Evolutionary conservation across 306 rosid genomes (phyloP), one percentile per base, ranked within the genome.

Genomic region (Datisca glomerata): DNA sequence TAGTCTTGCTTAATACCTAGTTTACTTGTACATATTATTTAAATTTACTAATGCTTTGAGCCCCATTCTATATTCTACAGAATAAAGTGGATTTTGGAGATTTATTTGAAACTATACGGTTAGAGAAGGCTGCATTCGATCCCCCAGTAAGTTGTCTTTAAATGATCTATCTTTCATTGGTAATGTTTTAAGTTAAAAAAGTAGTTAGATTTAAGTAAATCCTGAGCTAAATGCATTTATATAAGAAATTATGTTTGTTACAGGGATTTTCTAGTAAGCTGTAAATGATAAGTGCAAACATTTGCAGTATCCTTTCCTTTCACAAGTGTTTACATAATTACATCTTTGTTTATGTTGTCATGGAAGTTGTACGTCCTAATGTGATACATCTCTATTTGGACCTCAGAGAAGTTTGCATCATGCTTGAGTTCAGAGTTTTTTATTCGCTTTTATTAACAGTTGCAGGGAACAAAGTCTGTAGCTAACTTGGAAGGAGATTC

Each of bases 61-160:
- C n/a, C n/a, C 13, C n/a, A 8, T 45, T 41, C 19, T 53, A 51
- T 15, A 47, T 28, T 61, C 53, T 45, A 17, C 95, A 84, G 96
- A 72, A 60, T 74, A 75, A 73, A 55, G 74, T 56, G 56, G 75
- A 66, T 6, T 66, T 78, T 14, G 76, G 51, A 44, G 80, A 69
- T 44, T 13, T 64, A 21, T 72, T 70, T 63, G 65, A 78, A 65
- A 65, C 75, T 60, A 48, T 89, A 63, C 21, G 24, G 74, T 34
- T 70, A 47, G 58, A 63, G 67, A 70, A 78, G 61, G 58, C 73
- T 48, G 60, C 37, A 21, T 78, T 84, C 70, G 72, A 61, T 24
- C 89, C 93, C 46, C 80, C 43, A 31, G 98, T 89, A 54, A 70
- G 94, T 56, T 42, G 51, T 59, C 39, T 47, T 45, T 56, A 2